phyloP scores from a whole-genome alignment of 305 asterid genomes.

The Lippia alba region DNA sequence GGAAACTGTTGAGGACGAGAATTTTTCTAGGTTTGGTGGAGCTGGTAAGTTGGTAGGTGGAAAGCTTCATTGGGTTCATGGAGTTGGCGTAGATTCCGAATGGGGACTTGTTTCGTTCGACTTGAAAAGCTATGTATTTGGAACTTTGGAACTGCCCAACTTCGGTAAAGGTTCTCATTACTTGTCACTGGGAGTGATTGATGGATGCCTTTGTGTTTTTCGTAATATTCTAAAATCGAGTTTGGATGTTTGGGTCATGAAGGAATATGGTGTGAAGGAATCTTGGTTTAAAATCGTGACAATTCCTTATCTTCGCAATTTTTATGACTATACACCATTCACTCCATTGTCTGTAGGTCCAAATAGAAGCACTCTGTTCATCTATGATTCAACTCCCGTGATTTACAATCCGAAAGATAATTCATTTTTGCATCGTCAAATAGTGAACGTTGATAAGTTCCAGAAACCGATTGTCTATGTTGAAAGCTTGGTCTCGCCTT shows the following conservation, averaged over 20 bases:
- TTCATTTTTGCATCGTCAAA: conserved; percentile 6
- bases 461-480: conserved; percentile 16
- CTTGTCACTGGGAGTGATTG: conserved; percentile 35
- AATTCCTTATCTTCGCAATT: conserved; percentile 24
- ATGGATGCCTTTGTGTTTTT: conserved; percentile 40
- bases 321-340: background rate
- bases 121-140: conserved; percentile 30
- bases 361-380: conserved; percentile 38
- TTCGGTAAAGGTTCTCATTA: background rate
- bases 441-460: background rate
- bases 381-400: background rate
- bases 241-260: conserved; percentile 46
- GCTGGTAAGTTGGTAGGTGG: too few species aligned
- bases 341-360: conserved; percentile 18
- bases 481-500: conserved; percentile 44
- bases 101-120: conserved; percentile 40
- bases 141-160: conserved; percentile 36
- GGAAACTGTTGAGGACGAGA: too few species aligned
- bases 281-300: conserved; percentile 41
- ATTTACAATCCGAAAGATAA: conserved; percentile 27
- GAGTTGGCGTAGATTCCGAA: background rate
- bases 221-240: conserved; percentile 9
- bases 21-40: too few species aligned
- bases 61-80: too few species aligned
- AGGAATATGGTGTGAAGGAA: conserved; percentile 41